These are phyloP conservation scores for Colletotrichum spaethianum DNA, from an alignment of 2,329 filamentous ascomycete genomes.

Conservation along the genomic window DNA sequence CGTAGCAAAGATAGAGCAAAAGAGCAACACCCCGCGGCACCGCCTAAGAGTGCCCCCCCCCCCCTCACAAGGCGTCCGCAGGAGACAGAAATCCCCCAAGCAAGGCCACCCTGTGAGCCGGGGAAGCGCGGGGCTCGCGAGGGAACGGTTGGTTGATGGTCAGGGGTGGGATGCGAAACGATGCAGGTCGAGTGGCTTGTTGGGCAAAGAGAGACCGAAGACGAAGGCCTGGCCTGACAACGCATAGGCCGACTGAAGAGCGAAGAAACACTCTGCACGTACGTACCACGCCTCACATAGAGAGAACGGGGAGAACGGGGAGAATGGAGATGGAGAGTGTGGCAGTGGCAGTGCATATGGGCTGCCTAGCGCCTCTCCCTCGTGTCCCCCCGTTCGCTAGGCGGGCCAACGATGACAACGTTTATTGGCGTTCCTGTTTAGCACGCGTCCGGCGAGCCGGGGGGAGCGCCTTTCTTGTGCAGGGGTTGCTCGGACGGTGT, in stretches of 20 bases:
- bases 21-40: not conserved
- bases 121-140: not conserved
- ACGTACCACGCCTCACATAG: not conserved
- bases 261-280: not conserved
- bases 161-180: not conserved
- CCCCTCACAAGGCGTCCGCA: conserved; percentile 20
- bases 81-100: not conserved
- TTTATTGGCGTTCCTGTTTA: conserved; percentile 12
- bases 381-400: not conserved
- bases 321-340: conserved; percentile 9
- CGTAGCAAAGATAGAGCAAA: not conserved
- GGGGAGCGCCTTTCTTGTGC: not conserved
- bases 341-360: conserved; percentile 34
- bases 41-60: not conserved
- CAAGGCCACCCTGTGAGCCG: not conserved
- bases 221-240: conserved; percentile 6
- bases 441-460: not conserved
- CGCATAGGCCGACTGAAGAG: not conserved
- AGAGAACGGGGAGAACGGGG: not conserved
- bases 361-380: conserved; percentile 31
- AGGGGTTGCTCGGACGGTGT: conserved; percentile 29
- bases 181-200: conserved; percentile 3
- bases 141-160: not conserved
- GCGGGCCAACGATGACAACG: not conserved
- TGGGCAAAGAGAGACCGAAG: not conserved